Conservation (phyloP, 495 filamentous ascomycete species). For the Neurospora tetrasperma region DNA sequence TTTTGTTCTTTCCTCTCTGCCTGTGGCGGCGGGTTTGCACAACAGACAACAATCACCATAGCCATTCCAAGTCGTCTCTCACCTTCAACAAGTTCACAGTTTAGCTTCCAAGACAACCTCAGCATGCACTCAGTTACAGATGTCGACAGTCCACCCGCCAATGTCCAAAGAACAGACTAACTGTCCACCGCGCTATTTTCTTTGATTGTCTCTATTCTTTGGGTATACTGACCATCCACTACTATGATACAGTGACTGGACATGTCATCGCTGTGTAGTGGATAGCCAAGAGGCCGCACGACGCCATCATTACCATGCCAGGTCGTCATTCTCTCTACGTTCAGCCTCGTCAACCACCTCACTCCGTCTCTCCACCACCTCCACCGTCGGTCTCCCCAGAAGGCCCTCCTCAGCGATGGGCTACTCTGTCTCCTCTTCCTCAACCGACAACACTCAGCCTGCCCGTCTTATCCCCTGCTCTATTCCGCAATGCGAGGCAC, state of each 20-base stretch:
- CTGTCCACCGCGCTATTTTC: background rate
- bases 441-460: background rate
- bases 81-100: background rate
- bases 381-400: background rate
- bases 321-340: background rate
- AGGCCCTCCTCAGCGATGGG: background rate
- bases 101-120: background rate
- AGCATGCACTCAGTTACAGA: background rate
- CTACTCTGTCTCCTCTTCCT: background rate
- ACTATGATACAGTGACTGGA: background rate
- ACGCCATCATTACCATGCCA: slow-evolving; percentile 1
- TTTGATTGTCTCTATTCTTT: background rate
- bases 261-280: background rate
- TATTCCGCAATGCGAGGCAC: background rate
- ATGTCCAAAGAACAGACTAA: background rate
- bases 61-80: background rate
- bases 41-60: background rate
- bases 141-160: background rate
- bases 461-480: background rate
- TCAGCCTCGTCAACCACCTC: background rate
- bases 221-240: background rate
- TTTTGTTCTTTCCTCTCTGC: background rate
- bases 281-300: background rate
- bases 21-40: background rate
- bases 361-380: background rate